phyloP scores from a whole-genome alignment of 495 filamentous ascomycete species.

The Chlorociboria aeruginascens region DNA sequence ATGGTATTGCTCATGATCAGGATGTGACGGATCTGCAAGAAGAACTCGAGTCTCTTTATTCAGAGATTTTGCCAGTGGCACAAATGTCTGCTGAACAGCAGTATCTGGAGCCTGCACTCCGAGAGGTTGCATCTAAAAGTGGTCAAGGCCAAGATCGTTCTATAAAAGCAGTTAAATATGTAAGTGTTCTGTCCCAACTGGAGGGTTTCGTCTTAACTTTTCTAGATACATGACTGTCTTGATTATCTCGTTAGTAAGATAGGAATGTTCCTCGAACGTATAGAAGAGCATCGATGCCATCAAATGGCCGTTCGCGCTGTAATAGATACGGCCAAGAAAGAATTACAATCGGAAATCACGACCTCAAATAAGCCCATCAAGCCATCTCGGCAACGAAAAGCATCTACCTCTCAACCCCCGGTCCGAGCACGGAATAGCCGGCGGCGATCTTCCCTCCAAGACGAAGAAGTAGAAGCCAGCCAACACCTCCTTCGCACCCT shows the following conservation, averaged over 20 bases:
- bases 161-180: constrained; percentile 28
- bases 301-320: constrained; percentile 11
- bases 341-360: constrained; percentile 4
- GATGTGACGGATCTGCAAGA: constrained; percentile 30
- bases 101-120: constrained; percentile 43
- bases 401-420: constrained; percentile 8
- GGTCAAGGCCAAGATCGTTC: constrained; percentile 25
- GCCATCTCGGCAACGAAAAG: constrained; percentile 11
- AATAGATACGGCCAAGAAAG: constrained; percentile 9
- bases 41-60: constrained; percentile 49
- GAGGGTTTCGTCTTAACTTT: not conserved
- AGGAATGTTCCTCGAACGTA: constrained; percentile 7
- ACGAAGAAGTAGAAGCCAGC: constrained; percentile 17
- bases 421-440: constrained; percentile 1
- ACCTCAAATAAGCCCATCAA: not conserved
- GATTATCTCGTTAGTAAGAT: constrained; percentile 11
- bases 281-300: constrained; percentile 15
- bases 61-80: constrained; percentile 49
- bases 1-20: constrained; percentile 1
- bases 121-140: constrained; percentile 24
- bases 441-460: constrained; percentile 19
- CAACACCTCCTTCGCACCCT: constrained; percentile 17
- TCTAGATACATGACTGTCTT: constrained; percentile 18
- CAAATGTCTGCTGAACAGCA: constrained; percentile 51
- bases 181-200: constrained; percentile 13